Evolutionary conservation across 2,329 filamentous ascomycete species (phyloP), one percentile per base, ranked within the genome.

Genomic region (Colletotrichum acutatum): DNA sequence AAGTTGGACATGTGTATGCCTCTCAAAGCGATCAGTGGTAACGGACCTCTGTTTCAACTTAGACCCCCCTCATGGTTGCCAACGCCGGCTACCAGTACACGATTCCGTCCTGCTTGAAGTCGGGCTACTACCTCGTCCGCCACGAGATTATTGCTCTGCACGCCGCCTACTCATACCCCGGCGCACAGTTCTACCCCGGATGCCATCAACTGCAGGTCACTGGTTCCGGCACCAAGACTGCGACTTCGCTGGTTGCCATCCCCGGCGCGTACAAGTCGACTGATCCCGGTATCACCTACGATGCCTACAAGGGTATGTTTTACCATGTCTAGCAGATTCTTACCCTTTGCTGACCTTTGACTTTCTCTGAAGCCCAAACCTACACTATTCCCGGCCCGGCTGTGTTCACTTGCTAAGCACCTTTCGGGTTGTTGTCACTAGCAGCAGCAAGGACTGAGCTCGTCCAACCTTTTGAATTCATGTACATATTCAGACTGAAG

Each of bases 71-170:
- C 7, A 87, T 87, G 83, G 77, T 81, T 9, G 83, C 82, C 46
- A 86, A 84, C 74, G 77, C 80, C 2, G 82, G 83, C 4, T 83
- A 85, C 72, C 80, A 81, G 56, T 90, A 90, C 82, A 88, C 84
- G n/a, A 87, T 90, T 75, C 88, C 88, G 4, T 80, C 81, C 16
- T 89, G 86, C 79, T 82, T 90, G 52, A 81, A 84, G 56, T 80
- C 84, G 0, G 88, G 88, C 1, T 87, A 87, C 83, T 90, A 90
- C 79, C 86, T 90, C 67, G 87, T 90, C 28, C 87, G 88, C 61
- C 88, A 90, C 76, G 88, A 90, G 79, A 85, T 88, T 76, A 86
- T 90, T 72, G 88, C 88, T 4, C 83, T 90, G 63, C 88, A 90
- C 78, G 76, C 86, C 3, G 83, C 82, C 19, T 84, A 79, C 68